Evolutionary conservation across 352 stramenopile genomes (phyloP).

Genomic region (Phytophthora litchii): DNA sequence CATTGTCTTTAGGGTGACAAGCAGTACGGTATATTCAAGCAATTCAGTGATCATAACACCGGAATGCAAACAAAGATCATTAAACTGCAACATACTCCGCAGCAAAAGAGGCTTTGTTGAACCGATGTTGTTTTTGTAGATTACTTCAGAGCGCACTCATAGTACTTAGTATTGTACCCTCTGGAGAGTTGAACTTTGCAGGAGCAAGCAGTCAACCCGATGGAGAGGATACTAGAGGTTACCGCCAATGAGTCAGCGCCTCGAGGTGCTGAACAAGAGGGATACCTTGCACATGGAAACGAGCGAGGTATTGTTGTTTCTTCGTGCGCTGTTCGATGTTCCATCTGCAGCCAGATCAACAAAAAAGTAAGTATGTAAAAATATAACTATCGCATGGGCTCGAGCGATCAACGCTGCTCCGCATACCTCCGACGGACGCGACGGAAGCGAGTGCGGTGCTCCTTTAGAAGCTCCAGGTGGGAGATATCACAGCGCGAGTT

Average conservation of each 20-base stretch:
- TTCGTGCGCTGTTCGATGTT: constrained; percentile 55
- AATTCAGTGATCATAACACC: too few relatives aligned
- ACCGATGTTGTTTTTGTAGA: constrained; percentile 7
- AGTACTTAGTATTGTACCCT: constrained; percentile 7
- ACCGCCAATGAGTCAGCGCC: constrained; percentile 44
- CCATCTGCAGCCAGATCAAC: constrained; percentile 39
- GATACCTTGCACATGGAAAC: constrained; percentile 70
- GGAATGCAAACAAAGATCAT: too few relatives aligned
- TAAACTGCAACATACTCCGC: too few relatives aligned
- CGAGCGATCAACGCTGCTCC: neutral
- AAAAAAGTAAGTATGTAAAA: constrained; percentile 2
- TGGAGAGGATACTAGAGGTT: constrained; percentile 16
- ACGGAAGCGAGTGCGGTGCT: constrained; percentile 69
- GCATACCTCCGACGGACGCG: constrained; percentile 55
- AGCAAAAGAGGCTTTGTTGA: neutral
- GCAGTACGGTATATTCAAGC: too few relatives aligned
- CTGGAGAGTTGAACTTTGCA: neutral
- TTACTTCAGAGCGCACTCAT: constrained; percentile 5
- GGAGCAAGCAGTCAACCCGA: neutral
- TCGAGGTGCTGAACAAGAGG: constrained; percentile 69
- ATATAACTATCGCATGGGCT: too few relatives aligned
- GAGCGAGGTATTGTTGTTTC: constrained; percentile 56
- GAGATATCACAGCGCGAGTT: constrained; percentile 69
- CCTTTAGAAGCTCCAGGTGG: constrained; percentile 65
- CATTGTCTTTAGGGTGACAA: too few relatives aligned